Evolutionary conservation across 352 stramenopile species (phyloP).

Genomic region (Phytophthora brassicae): DNA sequence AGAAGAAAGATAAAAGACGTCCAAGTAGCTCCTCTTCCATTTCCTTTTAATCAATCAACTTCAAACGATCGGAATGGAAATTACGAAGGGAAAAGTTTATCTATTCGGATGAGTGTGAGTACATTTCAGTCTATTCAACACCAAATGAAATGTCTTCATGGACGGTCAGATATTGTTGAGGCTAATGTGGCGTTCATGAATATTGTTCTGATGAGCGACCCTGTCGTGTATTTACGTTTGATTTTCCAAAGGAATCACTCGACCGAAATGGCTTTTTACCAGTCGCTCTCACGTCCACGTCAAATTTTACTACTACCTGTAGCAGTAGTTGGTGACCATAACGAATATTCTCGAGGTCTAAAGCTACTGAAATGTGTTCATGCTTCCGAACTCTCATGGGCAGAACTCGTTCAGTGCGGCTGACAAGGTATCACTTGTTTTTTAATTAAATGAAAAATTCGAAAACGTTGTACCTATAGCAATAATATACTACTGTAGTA

Average conservation of each 20-base stretch:
- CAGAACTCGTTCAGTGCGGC: slow-evolving; percentile 34
- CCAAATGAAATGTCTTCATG: slow-evolving; percentile 31
- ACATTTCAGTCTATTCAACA: slow-evolving; percentile 25
- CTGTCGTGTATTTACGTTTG: slow-evolving; percentile 33
- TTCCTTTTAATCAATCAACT: neutral
- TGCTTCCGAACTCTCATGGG: slow-evolving; percentile 15
- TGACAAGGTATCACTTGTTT: too few species aligned
- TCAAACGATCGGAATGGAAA: neutral
- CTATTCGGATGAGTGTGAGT: neutral
- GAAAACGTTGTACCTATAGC: too few species aligned
- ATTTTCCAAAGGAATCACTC: slow-evolving; percentile 13
- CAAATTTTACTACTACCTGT: slow-evolving; percentile 29
- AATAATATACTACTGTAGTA: too few species aligned
- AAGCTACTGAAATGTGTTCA: slow-evolving; percentile 21
- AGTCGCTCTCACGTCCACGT: slow-evolving; percentile 18
- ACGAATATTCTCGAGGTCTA: slow-evolving; percentile 24
- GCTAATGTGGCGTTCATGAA: slow-evolving; percentile 44
- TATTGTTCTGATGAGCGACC: slow-evolving; percentile 43
- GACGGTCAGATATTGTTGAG: slow-evolving; percentile 22
- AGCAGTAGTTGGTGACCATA: slow-evolving; percentile 17
- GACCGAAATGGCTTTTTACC: slow-evolving; percentile 26
- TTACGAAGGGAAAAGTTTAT: neutral
- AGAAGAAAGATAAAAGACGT: neutral
- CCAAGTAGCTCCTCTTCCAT: neutral
- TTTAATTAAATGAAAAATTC: too few species aligned